A percentile compares a stretch with the other conserved stretches of the same genome.
These are phyloP conservation scores for Yamadazyma scolyti DNA, from an alignment of 805 yeast genomes.

Conservation along the genomic window DNA sequence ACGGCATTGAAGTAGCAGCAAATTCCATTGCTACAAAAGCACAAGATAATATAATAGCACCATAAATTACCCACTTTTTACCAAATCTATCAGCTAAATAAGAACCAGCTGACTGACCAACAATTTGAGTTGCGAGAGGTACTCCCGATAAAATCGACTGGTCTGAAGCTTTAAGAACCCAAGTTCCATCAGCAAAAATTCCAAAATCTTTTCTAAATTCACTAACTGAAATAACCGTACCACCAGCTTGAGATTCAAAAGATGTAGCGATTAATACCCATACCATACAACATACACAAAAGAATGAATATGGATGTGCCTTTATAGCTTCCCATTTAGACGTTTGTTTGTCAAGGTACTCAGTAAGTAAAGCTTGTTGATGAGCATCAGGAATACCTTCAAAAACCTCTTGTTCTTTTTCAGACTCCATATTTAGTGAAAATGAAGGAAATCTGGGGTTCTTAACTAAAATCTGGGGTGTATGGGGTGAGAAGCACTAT, in stretches of 20 bases:
- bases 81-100: conserved; percentile 6
- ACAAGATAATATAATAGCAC: conserved; percentile 1
- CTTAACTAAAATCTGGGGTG: too few species aligned
- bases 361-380: conserved; percentile 1
- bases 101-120: conserved; percentile 4
- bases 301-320: conserved; percentile 3
- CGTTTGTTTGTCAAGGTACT: conserved; percentile 1
- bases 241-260: conserved; percentile 8
- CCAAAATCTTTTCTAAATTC: conserved; percentile 9
- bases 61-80: conserved; percentile 5
- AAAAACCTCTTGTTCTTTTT: too few species aligned
- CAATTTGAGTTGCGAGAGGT: conserved; percentile 3
- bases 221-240: conserved; percentile 5
- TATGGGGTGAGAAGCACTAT: too few species aligned
- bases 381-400: too few species aligned
- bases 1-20: conserved; percentile 4
- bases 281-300: conserved; percentile 5
- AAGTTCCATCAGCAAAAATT: conserved; percentile 2
- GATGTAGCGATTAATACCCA: conserved; percentile 5
- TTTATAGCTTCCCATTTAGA: conserved; percentile 3
- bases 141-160: conserved; percentile 6
- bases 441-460: too few species aligned
- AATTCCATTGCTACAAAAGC: conserved; percentile 8
- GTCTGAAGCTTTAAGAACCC: conserved; percentile 4
- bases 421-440: too few species aligned